phyloP scores from a whole-genome alignment of 768 basidiomycete species.

The Mycena latifolia region DNA sequence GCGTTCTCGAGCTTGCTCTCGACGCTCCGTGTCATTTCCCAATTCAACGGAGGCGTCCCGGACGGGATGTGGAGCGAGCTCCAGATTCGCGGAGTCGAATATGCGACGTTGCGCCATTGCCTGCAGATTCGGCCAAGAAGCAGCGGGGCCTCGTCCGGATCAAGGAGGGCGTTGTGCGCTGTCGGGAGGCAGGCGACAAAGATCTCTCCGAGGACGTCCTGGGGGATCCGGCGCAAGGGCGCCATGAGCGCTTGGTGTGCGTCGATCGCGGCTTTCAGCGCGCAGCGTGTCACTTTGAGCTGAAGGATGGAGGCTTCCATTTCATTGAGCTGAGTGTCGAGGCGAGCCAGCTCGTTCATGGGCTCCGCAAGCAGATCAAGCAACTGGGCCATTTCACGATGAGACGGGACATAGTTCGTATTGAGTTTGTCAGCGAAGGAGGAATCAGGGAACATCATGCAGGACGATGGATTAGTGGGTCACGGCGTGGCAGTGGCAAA shows the following conservation, averaged over 20 bases:
- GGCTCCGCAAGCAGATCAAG: not conserved
- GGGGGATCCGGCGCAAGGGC: constrained; percentile 1
- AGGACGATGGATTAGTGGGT: no score
- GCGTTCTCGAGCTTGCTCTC: not conserved
- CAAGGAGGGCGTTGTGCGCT: constrained; percentile 4
- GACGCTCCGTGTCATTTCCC: not conserved
- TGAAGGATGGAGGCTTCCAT: not conserved
- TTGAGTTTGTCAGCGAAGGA: constrained; percentile 11
- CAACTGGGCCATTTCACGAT: constrained; percentile 1
- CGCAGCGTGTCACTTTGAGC: not conserved
- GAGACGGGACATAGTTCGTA: constrained; percentile 11
- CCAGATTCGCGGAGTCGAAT: constrained; percentile 13
- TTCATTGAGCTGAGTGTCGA: not conserved
- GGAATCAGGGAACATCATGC: not conserved
- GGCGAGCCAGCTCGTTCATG: not conserved
- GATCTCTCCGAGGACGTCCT: constrained; percentile 13
- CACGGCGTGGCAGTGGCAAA: no score
- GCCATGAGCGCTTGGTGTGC: constrained; percentile 11
- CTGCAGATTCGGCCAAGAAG: constrained; percentile 6
- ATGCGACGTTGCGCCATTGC: constrained; percentile 7
- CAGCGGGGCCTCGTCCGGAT: not conserved
- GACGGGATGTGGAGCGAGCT: constrained; percentile 12
- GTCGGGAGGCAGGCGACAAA: constrained; percentile 8
- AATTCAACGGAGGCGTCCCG: not conserved
- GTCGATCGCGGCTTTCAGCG: constrained; percentile 9